These are phyloP conservation scores for Monoraphidium neglectum DNA, from an alignment of 139 green algal species.

Conservation along the genomic window DNA sequence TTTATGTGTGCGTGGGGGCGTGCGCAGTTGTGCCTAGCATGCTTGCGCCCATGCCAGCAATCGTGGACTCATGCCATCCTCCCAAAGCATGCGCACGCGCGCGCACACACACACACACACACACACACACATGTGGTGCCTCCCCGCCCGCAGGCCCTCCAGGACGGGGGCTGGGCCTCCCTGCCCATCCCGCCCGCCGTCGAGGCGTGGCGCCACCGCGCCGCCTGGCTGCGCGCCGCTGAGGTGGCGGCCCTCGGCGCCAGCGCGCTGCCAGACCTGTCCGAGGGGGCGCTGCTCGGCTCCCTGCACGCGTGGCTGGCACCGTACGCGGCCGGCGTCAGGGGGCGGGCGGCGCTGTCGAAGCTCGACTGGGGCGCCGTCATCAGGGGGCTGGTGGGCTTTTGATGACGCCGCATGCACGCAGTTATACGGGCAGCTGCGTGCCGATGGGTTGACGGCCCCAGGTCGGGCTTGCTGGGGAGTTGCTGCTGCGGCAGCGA, in stretches of 20 bases:
- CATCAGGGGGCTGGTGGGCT: constrained; percentile 20
- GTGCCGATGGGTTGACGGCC: too few species aligned
- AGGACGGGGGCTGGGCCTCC: not conserved
- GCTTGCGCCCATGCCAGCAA: too few species aligned
- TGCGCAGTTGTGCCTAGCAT: too few species aligned
- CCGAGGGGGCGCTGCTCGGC: constrained; percentile 36
- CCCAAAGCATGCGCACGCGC: not conserved
- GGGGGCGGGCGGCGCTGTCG: constrained; percentile 31
- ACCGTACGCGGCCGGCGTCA: constrained; percentile 37
- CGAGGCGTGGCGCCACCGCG: constrained; percentile 47
- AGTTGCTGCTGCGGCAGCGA: too few species aligned
- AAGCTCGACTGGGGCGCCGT: constrained; percentile 30
- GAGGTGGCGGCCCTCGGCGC: constrained; percentile 11
- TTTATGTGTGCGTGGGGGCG: too few species aligned
- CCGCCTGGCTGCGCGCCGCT: constrained; percentile 43
- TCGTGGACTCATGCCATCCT: too few species aligned
- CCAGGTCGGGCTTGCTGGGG: too few species aligned
- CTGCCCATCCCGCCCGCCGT: constrained; percentile 15
- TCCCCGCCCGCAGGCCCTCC: not conserved
- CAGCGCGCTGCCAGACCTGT: constrained; percentile 52
- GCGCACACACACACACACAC: not conserved
- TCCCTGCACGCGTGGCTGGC: constrained; percentile 38
- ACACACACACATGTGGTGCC: not conserved
- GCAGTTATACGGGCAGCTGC: too few species aligned
- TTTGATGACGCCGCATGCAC: not conserved